A percentile compares a stretch with the other conserved stretches of the same genome.
Evolutionary conservation across 306 rosid genomes (phyloP).

Genomic region (Spatholobus suberectus): DNA sequence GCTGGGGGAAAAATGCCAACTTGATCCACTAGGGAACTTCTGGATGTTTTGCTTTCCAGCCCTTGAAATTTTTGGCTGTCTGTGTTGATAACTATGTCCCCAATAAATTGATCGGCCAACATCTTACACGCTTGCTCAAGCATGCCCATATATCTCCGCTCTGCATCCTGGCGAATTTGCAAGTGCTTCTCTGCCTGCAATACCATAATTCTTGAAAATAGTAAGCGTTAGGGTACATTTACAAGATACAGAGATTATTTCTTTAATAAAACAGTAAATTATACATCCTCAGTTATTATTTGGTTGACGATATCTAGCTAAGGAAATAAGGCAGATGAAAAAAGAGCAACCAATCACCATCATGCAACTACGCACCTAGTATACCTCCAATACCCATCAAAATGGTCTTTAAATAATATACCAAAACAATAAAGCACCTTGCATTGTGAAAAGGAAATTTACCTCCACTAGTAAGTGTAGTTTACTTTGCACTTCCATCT

Average conservation of each 20-base stretch:
- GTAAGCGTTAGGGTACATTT: slow-evolving; percentile 32
- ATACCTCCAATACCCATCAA: slow-evolving; percentile 26
- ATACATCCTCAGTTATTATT: background rate
- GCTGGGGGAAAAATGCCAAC: slow-evolving; percentile 64
- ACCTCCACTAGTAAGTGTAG: slow-evolving; percentile 96
- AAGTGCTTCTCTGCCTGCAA: slow-evolving; percentile 97
- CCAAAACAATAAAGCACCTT: slow-evolving; percentile 26
- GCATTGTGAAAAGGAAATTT: slow-evolving; percentile 38
- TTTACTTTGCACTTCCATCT: slow-evolving; percentile 97
- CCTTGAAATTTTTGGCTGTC: slow-evolving; percentile 66
- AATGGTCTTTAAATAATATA: slow-evolving; percentile 17
- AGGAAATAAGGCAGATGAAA: background rate
- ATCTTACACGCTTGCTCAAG: slow-evolving; percentile 97
- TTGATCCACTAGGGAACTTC: slow-evolving; percentile 57
- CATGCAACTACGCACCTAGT: slow-evolving; percentile 2
- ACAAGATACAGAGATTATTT: background rate
- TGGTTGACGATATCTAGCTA: background rate
- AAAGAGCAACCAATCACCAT: background rate
- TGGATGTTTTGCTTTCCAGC: slow-evolving; percentile 53
- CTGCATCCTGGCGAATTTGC: slow-evolving; percentile 96
- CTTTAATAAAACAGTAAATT: background rate
- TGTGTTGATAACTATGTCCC: slow-evolving; percentile 58
- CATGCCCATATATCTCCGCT: slow-evolving; percentile 82
- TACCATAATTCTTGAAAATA: slow-evolving; percentile 41
- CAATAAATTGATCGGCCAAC: slow-evolving; percentile 88